Evolutionary conservation across 2,329 filamentous ascomycete species (phyloP).

Genomic region (Metarhizium sp.): DNA sequence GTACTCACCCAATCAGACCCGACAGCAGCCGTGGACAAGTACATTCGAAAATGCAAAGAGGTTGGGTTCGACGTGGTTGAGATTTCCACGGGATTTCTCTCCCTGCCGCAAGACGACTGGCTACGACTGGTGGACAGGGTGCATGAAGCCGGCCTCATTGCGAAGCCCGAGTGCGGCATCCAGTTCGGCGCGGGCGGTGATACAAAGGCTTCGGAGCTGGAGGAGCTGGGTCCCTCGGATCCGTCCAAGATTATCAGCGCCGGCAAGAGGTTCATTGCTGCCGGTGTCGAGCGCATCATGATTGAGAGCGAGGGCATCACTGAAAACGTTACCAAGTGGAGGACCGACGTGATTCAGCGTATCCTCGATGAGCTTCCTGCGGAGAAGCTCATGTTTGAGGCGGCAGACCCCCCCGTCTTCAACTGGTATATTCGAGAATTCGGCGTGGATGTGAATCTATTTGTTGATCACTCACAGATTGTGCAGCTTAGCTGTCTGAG

Average conservation of each 20-base stretch:
- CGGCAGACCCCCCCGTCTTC: constrained; percentile 44
- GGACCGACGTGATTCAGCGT: constrained; percentile 43
- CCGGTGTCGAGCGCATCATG: constrained; percentile 46
- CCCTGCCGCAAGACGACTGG: constrained; percentile 43
- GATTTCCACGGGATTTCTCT: constrained; percentile 42
- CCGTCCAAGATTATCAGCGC: constrained; percentile 27
- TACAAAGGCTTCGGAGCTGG: constrained; percentile 33
- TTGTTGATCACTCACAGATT: constrained; percentile 49
- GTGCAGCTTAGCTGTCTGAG: constrained; percentile 43
- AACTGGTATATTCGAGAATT: constrained; percentile 49
- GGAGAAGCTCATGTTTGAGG: constrained; percentile 49
- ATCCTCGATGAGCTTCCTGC: constrained; percentile 40
- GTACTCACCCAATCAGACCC: constrained; percentile 27
- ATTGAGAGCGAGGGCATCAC: constrained; percentile 52
- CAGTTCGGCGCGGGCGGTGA: constrained; percentile 49
- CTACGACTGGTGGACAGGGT: constrained; percentile 37
- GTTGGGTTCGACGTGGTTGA: constrained; percentile 46
- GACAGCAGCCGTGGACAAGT: constrained; percentile 35
- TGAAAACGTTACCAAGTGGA: constrained; percentile 44
- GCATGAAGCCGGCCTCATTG: constrained; percentile 36
- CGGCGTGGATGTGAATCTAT: constrained; percentile 46
- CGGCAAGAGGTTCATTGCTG: constrained; percentile 38
- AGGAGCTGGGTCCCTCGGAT: not conserved
- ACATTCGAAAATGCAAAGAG: constrained; percentile 41
- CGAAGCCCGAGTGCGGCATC: constrained; percentile 46